These are phyloP conservation scores for Rhizoclosmatium sp. DNA, from an alignment of 192 early-diverging fungal genomes.

Conservation along the genomic window DNA sequence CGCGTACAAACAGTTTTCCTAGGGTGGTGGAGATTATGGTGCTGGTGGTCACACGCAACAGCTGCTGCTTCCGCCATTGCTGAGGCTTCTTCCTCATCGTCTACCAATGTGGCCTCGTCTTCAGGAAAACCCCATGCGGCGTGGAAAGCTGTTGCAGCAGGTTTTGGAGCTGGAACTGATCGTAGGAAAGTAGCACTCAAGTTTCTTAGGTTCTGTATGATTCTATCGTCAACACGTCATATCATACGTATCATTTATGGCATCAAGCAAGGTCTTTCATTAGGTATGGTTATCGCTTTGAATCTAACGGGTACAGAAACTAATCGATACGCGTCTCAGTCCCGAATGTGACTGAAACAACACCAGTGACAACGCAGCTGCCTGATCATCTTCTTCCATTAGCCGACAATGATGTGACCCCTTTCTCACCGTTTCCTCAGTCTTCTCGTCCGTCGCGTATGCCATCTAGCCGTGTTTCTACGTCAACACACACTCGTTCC, in stretches of 20 bases:
- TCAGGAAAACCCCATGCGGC: not conserved
- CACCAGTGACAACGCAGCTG: too few relatives aligned
- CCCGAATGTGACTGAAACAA: too few relatives aligned
- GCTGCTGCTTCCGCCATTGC: slow-evolving; percentile 14
- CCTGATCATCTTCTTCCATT: too few relatives aligned
- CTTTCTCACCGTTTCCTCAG: too few relatives aligned
- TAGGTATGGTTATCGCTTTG: not conserved
- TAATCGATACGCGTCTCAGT: not conserved
- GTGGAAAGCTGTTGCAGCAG: slow-evolving; percentile 13
- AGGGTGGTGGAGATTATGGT: slow-evolving; percentile 25
- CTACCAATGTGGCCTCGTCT: not conserved
- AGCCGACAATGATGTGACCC: too few relatives aligned
- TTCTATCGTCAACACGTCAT: not conserved
- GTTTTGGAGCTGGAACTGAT: not conserved
- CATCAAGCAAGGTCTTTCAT: not conserved
- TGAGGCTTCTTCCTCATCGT: slow-evolving; percentile 9
- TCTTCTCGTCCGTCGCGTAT: too few relatives aligned
- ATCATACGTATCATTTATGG: slow-evolving; percentile 14
- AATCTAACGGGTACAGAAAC: not conserved
- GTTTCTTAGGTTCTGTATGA: not conserved
- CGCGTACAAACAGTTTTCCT: not conserved
- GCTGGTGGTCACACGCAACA: slow-evolving; percentile 31
- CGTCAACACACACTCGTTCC: too few relatives aligned
- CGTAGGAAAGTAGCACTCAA: slow-evolving; percentile 15
- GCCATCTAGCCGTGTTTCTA: too few relatives aligned